Conservation (phyloP, 2,329 filamentous ascomycete genomes). For the Aureobasidium melanogenum region DNA sequence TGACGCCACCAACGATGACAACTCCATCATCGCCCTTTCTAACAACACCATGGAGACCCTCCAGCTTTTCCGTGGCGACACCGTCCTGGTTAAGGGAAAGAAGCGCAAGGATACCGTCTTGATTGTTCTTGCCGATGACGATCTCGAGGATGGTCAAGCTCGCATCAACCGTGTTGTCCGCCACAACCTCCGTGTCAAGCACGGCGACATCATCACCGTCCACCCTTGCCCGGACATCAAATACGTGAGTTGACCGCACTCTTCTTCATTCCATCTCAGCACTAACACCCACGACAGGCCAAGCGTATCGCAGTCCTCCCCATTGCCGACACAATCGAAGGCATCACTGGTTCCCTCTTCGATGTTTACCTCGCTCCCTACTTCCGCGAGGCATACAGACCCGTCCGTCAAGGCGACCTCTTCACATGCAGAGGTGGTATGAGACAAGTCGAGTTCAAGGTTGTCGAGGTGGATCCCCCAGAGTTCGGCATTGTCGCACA, state of each 20-base stretch:
- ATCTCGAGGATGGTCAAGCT: slow-evolving; percentile 92
- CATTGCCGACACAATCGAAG: slow-evolving; percentile 96
- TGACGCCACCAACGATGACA: slow-evolving; percentile 98
- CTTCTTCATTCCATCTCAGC: neutral
- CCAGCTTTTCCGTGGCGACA: slow-evolving; percentile 97
- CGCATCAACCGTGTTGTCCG: slow-evolving; percentile 97
- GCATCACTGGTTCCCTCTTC: slow-evolving; percentile 93
- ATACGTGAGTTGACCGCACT: slow-evolving; percentile 62
- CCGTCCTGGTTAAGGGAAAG: slow-evolving; percentile 96
- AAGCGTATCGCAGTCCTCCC: slow-evolving; percentile 98
- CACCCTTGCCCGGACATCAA: slow-evolving; percentile 99
- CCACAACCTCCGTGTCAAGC: slow-evolving; percentile 97
- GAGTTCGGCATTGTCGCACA: slow-evolving; percentile 98
- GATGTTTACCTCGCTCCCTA: slow-evolving; percentile 99
- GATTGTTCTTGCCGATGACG: slow-evolving; percentile 94
- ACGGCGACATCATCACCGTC: slow-evolving; percentile 94
- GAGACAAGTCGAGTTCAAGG: slow-evolving; percentile 99
- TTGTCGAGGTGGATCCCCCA: slow-evolving; percentile 95
- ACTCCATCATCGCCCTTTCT: slow-evolving; percentile 96
- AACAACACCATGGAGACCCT: slow-evolving; percentile 99
- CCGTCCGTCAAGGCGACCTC: slow-evolving; percentile 91
- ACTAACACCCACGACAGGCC: slow-evolving; percentile 50
- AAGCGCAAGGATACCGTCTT: slow-evolving; percentile 99
- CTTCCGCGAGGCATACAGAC: slow-evolving; percentile 98
- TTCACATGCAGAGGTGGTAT: slow-evolving; percentile 97